A percentile compares a stretch with the other conserved stretches of the same genome.
Evolutionary conservation across 768 basidiomycete genomes (phyloP).

Genomic region (Tricholoma bakamatsutake): DNA sequence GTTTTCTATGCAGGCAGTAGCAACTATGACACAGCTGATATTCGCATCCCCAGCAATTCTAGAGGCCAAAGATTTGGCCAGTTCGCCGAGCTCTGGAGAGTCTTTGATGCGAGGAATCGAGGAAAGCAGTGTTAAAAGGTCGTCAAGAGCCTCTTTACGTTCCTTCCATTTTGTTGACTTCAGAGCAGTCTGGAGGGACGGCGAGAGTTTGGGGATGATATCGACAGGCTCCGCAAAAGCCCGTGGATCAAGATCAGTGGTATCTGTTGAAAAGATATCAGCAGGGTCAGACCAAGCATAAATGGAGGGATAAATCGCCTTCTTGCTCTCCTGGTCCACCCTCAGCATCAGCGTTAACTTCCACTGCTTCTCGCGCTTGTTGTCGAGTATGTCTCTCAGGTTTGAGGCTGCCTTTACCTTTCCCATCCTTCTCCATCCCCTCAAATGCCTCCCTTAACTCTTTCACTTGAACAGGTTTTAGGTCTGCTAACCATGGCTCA

Average conservation of each 20-base stretch:
- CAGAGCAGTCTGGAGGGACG: constrained; percentile 65
- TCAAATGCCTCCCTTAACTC: constrained; percentile 92
- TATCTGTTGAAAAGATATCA: constrained; percentile 28
- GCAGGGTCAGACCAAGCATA: constrained; percentile 6
- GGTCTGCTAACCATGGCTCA: constrained; percentile 77
- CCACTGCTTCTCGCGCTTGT: constrained; percentile 68
- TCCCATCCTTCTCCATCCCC: constrained; percentile 73
- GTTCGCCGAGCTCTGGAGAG: constrained; percentile 67
- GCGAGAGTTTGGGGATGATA: constrained; percentile 69
- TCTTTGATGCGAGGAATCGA: constrained; percentile 76
- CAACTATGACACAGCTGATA: constrained; percentile 89
- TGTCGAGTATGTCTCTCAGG: constrained; percentile 74
- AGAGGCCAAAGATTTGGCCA: constrained; percentile 69
- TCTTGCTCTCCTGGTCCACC: constrained; percentile 32
- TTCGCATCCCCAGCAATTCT: constrained; percentile 89
- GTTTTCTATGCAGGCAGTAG: constrained; percentile 79
- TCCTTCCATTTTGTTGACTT: constrained; percentile 98
- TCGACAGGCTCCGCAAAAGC: constrained; percentile 78
- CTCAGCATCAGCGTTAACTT: constrained; percentile 28
- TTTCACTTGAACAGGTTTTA: constrained; percentile 96
- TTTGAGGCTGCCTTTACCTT: constrained; percentile 76
- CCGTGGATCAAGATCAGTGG: constrained; percentile 65
- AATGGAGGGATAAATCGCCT: constrained; percentile 31
- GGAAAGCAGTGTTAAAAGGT: constrained; percentile 64
- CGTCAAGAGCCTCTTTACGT: constrained; percentile 86